Percentiles rank a stretch among this genome's conserved stretches.
These are phyloP conservation scores for Pseudohyphozyma bogoriensis DNA, from an alignment of 768 basidiomycete genomes.

Conservation along the genomic window DNA sequence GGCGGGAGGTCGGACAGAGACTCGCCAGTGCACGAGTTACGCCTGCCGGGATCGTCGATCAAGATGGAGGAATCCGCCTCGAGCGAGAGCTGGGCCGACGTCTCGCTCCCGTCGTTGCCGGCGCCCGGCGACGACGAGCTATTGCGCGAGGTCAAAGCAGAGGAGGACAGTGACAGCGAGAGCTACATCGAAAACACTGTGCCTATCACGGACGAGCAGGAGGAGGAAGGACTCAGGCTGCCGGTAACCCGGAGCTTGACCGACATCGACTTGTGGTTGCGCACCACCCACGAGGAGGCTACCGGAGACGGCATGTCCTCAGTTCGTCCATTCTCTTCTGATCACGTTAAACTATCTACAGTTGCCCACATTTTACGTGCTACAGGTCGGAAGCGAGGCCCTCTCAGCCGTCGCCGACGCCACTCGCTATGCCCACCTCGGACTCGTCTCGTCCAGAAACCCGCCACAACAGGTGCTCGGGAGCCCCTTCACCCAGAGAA, in stretches of 20 bases:
- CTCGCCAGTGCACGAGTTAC: background rate
- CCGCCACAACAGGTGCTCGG: background rate
- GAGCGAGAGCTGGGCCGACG: background rate
- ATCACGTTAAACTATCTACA: background rate
- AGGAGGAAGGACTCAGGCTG: background rate
- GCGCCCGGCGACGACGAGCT: background rate
- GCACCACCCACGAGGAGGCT: conserved; percentile 5
- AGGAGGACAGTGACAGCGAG: background rate
- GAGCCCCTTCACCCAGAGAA: background rate
- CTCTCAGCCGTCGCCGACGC: conserved; percentile 13
- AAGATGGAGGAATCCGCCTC: background rate
- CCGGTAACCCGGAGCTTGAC: conserved; percentile 14
- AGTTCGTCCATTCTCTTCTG: conserved; percentile 1
- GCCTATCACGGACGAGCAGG: conserved; percentile 16
- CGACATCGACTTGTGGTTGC: conserved; percentile 11
- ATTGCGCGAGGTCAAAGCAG: too few species aligned
- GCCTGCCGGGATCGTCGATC: background rate
- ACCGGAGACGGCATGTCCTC: background rate
- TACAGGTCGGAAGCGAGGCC: conserved; percentile 17
- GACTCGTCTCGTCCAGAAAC: background rate
- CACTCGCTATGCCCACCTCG: conserved; percentile 10
- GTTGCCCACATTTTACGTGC: background rate
- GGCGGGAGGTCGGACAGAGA: background rate
- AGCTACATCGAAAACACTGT: too few species aligned
- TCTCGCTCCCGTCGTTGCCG: background rate